A percentile compares a stretch with the other conserved stretches of the same genome.
Conservation (phyloP, 768 basidiomycete genomes). For the Agaricus subrufescens region DNA sequence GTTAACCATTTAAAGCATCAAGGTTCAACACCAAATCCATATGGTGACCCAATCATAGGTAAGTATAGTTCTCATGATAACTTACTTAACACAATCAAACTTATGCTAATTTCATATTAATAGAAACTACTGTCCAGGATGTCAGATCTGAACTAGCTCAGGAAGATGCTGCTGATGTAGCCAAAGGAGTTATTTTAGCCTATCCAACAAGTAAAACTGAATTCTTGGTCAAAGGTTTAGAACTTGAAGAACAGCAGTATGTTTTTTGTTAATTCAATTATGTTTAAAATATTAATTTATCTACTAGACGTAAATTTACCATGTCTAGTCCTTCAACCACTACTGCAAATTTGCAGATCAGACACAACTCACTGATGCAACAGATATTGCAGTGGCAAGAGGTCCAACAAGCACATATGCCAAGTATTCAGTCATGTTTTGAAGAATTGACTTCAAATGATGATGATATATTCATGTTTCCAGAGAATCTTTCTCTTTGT, state of each 20-base stretch:
- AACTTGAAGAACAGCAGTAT: constrained; percentile 18
- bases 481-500: no score
- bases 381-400: constrained; percentile 1
- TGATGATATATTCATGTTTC: no score
- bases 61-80: no score
- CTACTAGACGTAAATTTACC: no score
- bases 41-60: no score
- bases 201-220: not conserved
- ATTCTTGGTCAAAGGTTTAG: constrained; percentile 12
- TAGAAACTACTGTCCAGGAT: constrained; percentile 11
- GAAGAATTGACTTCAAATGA: no score
- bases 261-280: constrained; percentile 1
- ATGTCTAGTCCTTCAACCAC: no score
- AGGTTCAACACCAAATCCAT: no score
- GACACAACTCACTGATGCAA: not conserved
- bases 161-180: constrained; percentile 10
- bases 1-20: no score
- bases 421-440: not conserved
- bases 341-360: not conserved
- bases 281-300: no score
- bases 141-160: constrained; percentile 4
- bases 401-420: constrained; percentile 1
- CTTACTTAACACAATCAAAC: no score
- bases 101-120: no score
- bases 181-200: constrained; percentile 9